Evolutionary conservation across 331 rosid genomes (phyloP).

Genomic region (Rosa hybrid): DNA sequence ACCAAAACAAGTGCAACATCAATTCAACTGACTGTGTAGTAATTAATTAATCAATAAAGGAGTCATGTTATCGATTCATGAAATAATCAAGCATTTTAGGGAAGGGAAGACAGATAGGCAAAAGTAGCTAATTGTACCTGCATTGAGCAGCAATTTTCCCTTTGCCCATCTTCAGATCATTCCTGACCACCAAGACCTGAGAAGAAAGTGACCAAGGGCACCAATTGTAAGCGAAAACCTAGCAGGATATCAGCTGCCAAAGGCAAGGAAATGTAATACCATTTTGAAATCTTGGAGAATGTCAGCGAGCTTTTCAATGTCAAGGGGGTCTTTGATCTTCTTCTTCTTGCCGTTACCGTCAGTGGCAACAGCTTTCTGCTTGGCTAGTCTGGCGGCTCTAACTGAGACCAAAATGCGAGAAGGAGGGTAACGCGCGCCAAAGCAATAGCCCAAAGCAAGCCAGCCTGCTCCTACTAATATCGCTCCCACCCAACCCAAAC

Average conservation of each 20-base stretch:
- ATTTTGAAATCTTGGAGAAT: constrained; percentile 82
- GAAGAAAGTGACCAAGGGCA: not conserved
- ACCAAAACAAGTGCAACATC: not conserved
- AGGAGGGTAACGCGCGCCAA: constrained; percentile 70
- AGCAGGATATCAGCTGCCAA: not conserved
- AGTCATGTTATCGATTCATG: not conserved
- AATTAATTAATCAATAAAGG: not conserved
- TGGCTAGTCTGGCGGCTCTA: constrained; percentile 34
- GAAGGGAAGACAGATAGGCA: no score
- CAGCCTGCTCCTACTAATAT: constrained; percentile 83
- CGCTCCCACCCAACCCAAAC: constrained; percentile 76
- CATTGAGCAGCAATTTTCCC: constrained; percentile 98
- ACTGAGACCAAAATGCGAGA: constrained; percentile 41
- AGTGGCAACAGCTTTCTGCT: constrained; percentile 27
- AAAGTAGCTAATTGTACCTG: constrained; percentile 51
- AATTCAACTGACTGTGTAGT: not conserved
- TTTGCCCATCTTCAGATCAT: constrained; percentile 98
- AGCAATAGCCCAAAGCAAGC: constrained; percentile 78
- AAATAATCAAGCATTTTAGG: not conserved
- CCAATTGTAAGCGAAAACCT: not conserved
- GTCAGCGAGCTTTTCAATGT: constrained; percentile 74
- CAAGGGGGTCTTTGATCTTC: constrained; percentile 58
- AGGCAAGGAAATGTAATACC: constrained; percentile 35
- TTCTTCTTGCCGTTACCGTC: constrained; percentile 7
- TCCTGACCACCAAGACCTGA: constrained; percentile 86